Percentiles rank a stretch among this genome's conserved stretches.
phyloP scores from a whole-genome alignment of 2,329 filamentous ascomycete species.

The Neonectria punicea region DNA sequence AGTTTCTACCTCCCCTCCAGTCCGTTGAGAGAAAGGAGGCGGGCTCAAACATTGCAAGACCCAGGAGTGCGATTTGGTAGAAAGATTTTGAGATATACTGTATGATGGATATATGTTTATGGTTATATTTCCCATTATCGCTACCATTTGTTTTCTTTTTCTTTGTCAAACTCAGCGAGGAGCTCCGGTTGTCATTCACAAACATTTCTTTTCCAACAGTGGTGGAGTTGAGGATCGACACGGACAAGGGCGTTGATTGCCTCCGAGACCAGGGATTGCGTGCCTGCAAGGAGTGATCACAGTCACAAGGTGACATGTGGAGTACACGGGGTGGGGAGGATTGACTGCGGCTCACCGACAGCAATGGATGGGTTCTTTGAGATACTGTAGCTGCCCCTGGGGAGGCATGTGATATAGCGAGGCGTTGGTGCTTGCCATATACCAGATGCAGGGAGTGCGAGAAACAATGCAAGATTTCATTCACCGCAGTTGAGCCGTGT shows the following conservation, averaged over 20 bases:
- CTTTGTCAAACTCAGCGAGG: slow-evolving; percentile 3
- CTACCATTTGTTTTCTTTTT: not conserved
- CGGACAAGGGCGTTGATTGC: slow-evolving; percentile 1
- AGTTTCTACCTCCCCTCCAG: slow-evolving; percentile 26
- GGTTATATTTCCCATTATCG: not conserved
- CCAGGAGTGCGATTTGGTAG: slow-evolving; percentile 34
- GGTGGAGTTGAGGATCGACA: slow-evolving; percentile 11
- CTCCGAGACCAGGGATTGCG: not conserved
- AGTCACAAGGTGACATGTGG: slow-evolving; percentile 2
- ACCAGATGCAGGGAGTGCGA: not conserved
- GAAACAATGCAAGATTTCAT: not conserved
- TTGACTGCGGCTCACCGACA: not conserved
- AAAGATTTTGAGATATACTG: not conserved
- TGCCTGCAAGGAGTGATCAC: slow-evolving; percentile 3
- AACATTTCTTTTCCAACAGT: not conserved
- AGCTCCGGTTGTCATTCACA: not conserved
- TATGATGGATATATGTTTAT: not conserved
- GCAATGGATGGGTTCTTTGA: not conserved
- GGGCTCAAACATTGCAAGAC: slow-evolving; percentile 15
- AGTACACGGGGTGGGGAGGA: not conserved
- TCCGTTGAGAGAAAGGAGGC: slow-evolving; percentile 23
- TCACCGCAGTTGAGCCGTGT: not conserved
- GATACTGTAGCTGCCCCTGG: not conserved
- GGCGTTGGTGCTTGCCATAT: not conserved
- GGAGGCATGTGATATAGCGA: not conserved